Conservation (phyloP, 495 filamentous ascomycete species). For the Filosporella fistucella region DNA sequence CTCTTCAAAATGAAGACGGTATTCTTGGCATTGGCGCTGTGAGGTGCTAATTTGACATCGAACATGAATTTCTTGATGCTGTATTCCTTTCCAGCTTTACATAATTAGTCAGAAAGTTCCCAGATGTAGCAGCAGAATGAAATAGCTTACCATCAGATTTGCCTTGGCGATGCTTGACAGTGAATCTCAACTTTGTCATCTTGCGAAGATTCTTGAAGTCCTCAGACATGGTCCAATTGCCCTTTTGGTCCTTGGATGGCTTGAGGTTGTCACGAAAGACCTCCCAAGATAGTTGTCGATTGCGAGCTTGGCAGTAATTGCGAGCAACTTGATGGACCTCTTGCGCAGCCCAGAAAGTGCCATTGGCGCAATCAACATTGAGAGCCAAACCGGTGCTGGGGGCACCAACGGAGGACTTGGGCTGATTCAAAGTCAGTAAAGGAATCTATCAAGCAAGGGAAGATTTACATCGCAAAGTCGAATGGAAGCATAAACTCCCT, state of each 20-base stretch:
- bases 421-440: constrained; percentile 4
- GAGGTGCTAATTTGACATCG: constrained; percentile 21
- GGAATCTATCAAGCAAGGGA: background rate
- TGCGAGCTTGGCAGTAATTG: constrained; percentile 16
- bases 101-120: constrained; percentile 5
- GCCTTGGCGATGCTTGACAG: constrained; percentile 50
- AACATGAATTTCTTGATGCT: constrained; percentile 56
- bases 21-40: constrained; percentile 47
- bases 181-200: constrained; percentile 62
- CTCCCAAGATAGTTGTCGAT: constrained; percentile 9
- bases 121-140: background rate
- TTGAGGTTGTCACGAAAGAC: constrained; percentile 18
- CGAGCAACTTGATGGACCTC: constrained; percentile 25
- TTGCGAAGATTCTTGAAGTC: constrained; percentile 47
- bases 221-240: constrained; percentile 25
- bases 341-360: constrained; percentile 61
- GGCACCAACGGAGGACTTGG: constrained; percentile 26
- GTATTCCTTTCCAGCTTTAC: constrained; percentile 45
- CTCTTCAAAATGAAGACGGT: constrained; percentile 53
- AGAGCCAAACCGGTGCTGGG: constrained; percentile 54
- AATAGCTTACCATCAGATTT: constrained; percentile 27
- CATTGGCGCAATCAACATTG: constrained; percentile 80
- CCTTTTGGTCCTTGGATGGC: constrained; percentile 12
- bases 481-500: constrained; percentile 80
- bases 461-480: constrained; percentile 55